Evolutionary conservation across 2,329 filamentous ascomycete species (phyloP).

Genomic region (Fusarium algeriense): DNA sequence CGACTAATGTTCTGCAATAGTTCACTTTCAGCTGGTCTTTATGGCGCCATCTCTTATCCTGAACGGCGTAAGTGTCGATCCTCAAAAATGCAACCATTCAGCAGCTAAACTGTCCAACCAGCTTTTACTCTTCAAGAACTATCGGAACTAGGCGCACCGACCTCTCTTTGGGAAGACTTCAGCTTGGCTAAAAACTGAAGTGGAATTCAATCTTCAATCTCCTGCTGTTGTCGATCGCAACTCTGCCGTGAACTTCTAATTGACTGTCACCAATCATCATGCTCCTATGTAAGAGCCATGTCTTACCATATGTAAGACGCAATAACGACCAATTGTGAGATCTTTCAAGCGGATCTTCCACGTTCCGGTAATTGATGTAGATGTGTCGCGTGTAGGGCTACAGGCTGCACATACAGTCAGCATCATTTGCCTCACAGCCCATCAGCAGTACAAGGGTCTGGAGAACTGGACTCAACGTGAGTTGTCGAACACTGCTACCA

Average conservation of each 20-base stretch:
- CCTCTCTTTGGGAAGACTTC: slow-evolving; percentile 1
- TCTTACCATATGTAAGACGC: slow-evolving; percentile 18
- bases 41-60: slow-evolving; percentile 38
- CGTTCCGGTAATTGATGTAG: slow-evolving; percentile 7
- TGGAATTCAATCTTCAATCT: slow-evolving; percentile 3
- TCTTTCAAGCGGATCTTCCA: slow-evolving; percentile 15
- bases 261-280: slow-evolving; percentile 4
- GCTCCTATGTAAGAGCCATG: not conserved
- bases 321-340: slow-evolving; percentile 11
- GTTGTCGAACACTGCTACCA: not conserved
- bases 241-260: not conserved
- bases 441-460: not conserved
- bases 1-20: not conserved
- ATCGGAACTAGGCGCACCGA: slow-evolving; percentile 26
- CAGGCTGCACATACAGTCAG: slow-evolving; percentile 17
- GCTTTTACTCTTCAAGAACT: slow-evolving; percentile 13
- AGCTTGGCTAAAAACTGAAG: slow-evolving; percentile 10
- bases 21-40: slow-evolving; percentile 14
- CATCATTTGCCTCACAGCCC: not conserved
- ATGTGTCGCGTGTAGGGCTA: slow-evolving; percentile 4
- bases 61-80: slow-evolving; percentile 43
- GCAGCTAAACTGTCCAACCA: slow-evolving; percentile 20
- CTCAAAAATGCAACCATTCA: slow-evolving; percentile 13
- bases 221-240: slow-evolving; percentile 15
- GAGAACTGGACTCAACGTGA: not conserved